Evolutionary conservation across 768 basidiomycete species (phyloP).

Genomic region (Pisolithus albus): DNA sequence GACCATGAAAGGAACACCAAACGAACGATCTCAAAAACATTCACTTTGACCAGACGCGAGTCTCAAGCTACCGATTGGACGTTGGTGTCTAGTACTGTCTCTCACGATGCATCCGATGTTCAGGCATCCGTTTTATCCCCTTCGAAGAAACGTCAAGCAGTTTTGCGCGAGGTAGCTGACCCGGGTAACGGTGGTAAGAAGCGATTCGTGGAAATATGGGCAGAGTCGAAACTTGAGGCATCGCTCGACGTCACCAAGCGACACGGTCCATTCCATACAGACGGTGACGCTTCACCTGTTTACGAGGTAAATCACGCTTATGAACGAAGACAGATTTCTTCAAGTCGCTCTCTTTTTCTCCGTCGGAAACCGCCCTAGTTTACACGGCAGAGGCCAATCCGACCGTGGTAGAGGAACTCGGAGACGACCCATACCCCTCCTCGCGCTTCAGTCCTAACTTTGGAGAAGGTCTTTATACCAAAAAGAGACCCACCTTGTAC

Average conservation of each 20-base stretch:
- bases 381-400: constrained; percentile 56
- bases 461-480: constrained; percentile 55
- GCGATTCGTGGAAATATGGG: constrained; percentile 58
- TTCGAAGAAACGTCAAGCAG: constrained; percentile 34
- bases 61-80: constrained; percentile 6
- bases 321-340: constrained; percentile 38
- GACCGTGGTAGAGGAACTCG: constrained; percentile 12
- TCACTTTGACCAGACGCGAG: constrained; percentile 22
- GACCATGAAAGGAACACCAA: constrained; percentile 49
- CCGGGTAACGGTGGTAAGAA: constrained; percentile 26
- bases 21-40: constrained; percentile 35
- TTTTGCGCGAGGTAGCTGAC: constrained; percentile 36
- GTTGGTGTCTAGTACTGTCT: constrained; percentile 9
- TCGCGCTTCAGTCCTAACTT: constrained; percentile 54
- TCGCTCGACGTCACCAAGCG: constrained; percentile 50
- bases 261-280: constrained; percentile 56
- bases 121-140: constrained; percentile 39
- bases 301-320: not conserved
- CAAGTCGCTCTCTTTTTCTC: constrained; percentile 47
- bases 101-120: constrained; percentile 28
- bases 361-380: constrained; percentile 43
- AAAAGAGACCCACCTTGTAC: constrained; percentile 48
- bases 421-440: constrained; percentile 28
- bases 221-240: constrained; percentile 34
- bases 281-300: constrained; percentile 36